Evolutionary conservation across 2,329 filamentous ascomycete species (phyloP).

Genomic region (Thermoascus crustaceus): DNA sequence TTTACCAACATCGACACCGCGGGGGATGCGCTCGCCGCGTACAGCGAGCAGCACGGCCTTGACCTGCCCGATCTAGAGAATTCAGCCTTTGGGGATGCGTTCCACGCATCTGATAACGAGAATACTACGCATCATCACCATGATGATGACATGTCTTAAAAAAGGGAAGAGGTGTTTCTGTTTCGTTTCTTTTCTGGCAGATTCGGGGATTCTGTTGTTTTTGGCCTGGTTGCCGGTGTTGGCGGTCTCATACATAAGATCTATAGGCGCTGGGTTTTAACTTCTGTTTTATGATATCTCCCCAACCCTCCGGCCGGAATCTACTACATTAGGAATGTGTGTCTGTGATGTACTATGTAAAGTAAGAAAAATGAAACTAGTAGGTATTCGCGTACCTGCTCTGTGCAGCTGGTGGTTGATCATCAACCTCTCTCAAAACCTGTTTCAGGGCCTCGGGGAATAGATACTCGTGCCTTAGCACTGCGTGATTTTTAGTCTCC

Average conservation of each 20-base stretch:
- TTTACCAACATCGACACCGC: slow-evolving; percentile 54
- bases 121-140: slow-evolving; percentile 33
- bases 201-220: neutral
- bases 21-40: slow-evolving; percentile 61
- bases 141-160: slow-evolving; percentile 32
- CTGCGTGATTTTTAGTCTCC: too few relatives aligned
- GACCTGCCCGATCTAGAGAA: slow-evolving; percentile 61
- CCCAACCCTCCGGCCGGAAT: neutral
- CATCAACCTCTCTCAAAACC: too few relatives aligned
- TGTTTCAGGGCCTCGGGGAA: too few relatives aligned
- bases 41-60: slow-evolving; percentile 49
- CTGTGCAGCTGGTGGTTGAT: too few relatives aligned
- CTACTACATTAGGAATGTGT: too few relatives aligned
- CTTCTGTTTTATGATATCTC: neutral
- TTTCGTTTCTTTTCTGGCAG: neutral
- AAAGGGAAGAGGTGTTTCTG: neutral
- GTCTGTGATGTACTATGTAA: too few relatives aligned
- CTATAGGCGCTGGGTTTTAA: slow-evolving; percentile 1
- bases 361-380: too few relatives aligned
- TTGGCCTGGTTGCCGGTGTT: neutral
- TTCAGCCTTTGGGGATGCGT: slow-evolving; percentile 75
- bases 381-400: too few relatives aligned
- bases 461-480: too few relatives aligned
- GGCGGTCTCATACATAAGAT: slow-evolving; percentile 1
- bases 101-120: slow-evolving; percentile 52